Evolutionary conservation across 306 rosid genomes (phyloP), one percentile per base, ranked within the genome.

Genomic region (Lathyrus aphaca): DNA sequence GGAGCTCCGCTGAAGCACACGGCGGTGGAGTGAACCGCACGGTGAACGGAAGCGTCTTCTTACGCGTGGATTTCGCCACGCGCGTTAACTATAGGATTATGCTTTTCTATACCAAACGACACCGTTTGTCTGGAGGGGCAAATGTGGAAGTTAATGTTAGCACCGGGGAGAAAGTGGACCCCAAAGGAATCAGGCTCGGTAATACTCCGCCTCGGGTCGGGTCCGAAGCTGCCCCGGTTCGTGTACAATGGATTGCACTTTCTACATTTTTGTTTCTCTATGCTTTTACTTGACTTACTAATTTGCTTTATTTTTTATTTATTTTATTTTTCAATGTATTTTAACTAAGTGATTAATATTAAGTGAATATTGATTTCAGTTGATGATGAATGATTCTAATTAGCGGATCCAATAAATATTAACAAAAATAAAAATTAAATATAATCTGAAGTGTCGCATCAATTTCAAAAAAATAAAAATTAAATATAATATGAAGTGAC

Each of bases 1-100:
- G 0, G 6, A 71, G 17, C 53, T 6, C 11, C 5, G 15, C 65
- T 35, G 30, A 1, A 0, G 37, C 50, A 0, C 32, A 62, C 8
- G 29, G 42, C 8, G 66, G 53, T 6, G 43, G 60, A 23, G 21
- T 82, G 16, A 81, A 89, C 58, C 74, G 72, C 73, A 72, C 86
- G 23, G 39, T 9, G 66, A 65, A 68, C 17, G 74, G 77, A 2
- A 38, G n/a, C 2, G 54, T 57, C 69, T 27, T n/a, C 18, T 66
- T 89, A 40, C 77, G 88, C 74, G 87, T 92, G 81, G 79, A 86
- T 71, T 61, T 92, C 56, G 81, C 8, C 51, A 89, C 96, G 38
- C 55, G 43, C 21, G 92, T 89, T 63, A 83, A 84, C 88, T 92
- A 78, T 27, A 86, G 87, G 86, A 83, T 83, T 43, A 1, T 82